Evolutionary conservation across 768 basidiomycete species (phyloP).

Genomic region (Saitozyma podzolica): DNA sequence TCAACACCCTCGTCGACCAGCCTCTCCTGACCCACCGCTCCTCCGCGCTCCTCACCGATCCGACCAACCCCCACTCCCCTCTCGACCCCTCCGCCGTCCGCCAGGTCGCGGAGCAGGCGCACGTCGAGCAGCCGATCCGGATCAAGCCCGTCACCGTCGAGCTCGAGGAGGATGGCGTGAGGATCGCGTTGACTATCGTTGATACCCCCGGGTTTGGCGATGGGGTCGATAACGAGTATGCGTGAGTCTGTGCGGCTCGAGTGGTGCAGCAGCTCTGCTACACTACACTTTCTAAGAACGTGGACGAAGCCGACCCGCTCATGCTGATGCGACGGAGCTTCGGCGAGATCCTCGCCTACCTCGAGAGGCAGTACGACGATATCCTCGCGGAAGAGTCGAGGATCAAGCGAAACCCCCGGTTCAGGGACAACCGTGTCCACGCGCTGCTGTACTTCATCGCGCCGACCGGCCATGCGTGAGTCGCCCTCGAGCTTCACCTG

Average conservation of each 20-base stretch:
- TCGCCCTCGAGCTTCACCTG: neutral
- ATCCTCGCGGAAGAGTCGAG: constrained; percentile 97
- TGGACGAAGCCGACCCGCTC: no score
- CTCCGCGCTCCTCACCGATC: constrained; percentile 34
- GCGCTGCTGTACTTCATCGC: constrained; percentile 97
- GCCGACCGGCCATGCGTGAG: constrained; percentile 60
- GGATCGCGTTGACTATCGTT: constrained; percentile 95
- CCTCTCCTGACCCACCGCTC: constrained; percentile 82
- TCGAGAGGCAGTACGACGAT: constrained; percentile 98
- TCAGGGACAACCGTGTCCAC: constrained; percentile 96
- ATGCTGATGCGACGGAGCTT: constrained; percentile 61
- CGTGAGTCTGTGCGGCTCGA: constrained; percentile 62
- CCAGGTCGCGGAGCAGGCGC: constrained; percentile 74
- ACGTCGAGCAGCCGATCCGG: constrained; percentile 88
- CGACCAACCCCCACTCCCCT: constrained; percentile 29
- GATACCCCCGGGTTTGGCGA: constrained; percentile 99
- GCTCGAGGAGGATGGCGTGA: constrained; percentile 96
- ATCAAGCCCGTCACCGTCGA: constrained; percentile 96
- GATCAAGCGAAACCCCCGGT: constrained; percentile 99
- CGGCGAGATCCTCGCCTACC: constrained; percentile 92
- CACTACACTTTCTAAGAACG: no score
- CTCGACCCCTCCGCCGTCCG: constrained; percentile 60
- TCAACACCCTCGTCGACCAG: constrained; percentile 98
- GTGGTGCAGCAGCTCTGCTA: neutral
- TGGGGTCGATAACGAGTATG: constrained; percentile 97